Base-by-base conservation (phyloP, 176 grass and related monocot genomes). In the Puya raimondii region DNA sequence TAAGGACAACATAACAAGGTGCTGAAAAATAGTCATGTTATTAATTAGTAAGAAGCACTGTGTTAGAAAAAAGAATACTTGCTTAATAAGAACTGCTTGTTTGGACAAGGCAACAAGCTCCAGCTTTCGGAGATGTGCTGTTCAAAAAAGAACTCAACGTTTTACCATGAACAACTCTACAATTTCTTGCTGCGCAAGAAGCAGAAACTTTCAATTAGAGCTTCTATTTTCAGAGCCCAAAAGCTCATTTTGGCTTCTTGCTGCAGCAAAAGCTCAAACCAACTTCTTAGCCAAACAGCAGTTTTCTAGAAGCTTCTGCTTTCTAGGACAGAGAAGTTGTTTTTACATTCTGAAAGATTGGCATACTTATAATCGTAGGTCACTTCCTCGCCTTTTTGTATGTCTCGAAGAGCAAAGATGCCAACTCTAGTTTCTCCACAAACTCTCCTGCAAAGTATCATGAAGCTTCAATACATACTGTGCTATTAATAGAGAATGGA, bases 361-460 rank as follows among this genome's bases (percentile, higher is more conserved):
- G 80, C 82, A 82, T 83, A 97, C 94, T 92, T 90, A 68, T 92
- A 97, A 78, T 97, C 93, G 78, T 92, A 97, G 57, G 89, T 90
- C 65, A 97, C 74, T 56, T 97, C 89, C 71, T 97, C 89, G 65
- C 86, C 94, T 72, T 47, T 79, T 75, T 85, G 76, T 88, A 97
- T 97, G 81, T 92, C 65, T 71, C 80, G 76, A 72, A 89, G 80
- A 17, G 89, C 80, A 72, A 92, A 97, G 66, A 97, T 97, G 11
- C 89, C 94, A 85, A 97, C 89, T 85, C 94, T 92, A 53, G 89
- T 97, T 77, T 92, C 82, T 59, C 89, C 94, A 68, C 90, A 86
- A n/a, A 88, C 86, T 52, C 81, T 92, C 94, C 94, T 97, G 64
- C 65, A 86, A 70, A 57, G 78, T 33, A 54, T 16, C 29, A 81